Base-by-base conservation (phyloP, 139 green algal genomes). In the Closterium sp. region DNA sequence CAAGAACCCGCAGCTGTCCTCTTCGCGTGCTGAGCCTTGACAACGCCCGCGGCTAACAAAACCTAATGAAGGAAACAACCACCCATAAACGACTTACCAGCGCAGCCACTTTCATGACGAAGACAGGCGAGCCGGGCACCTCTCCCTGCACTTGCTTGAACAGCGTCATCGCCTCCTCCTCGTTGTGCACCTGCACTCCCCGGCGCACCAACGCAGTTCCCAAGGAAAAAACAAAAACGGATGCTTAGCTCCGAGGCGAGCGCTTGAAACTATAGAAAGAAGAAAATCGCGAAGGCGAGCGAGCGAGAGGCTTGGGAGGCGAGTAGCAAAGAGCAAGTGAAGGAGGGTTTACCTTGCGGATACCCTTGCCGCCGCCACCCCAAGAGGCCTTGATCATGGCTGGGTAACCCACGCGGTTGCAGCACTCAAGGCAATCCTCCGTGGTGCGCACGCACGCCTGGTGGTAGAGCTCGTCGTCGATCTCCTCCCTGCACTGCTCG, bases 331-430 rank as follows among this genome's bases (percentile, higher is more conserved):
- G 16, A 76, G 25, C 55, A 2, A 76, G 25, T 19, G 55, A 76
- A 76, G 25, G 55, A 28, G 8, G 21, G 87, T 87, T 31, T 84
- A 97, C 97, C 91, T 96, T 97, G 33, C 97, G 94, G 90, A 99
- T 99, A 90, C 98, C 98, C 94, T 99, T 99, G 91, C 98, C 98
- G 85, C 98, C 98, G n/a, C 98, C 98, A 33, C 98, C 98, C 97
- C 97, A 99, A 0, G 95, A 97, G 4, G 97, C 98, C 94, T 99
- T 99, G 86, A 99, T 97, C 98, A 99, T 99, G 64, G 97, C 93
- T 12, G 98, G 98, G 95, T 98, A 99, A 35, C 97, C 97, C 34
- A 99, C 98, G 36, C 55, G 35, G 10, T 94, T 93, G 93, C 97
- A 98, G 21, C 96, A 96, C 43, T 94, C 90, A 12, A 91, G 21